Percentiles rank a stretch among this genome's conserved stretches.
phyloP scores from a whole-genome alignment of 768 basidiomycete genomes.

The Sporobolomyces roseus region DNA sequence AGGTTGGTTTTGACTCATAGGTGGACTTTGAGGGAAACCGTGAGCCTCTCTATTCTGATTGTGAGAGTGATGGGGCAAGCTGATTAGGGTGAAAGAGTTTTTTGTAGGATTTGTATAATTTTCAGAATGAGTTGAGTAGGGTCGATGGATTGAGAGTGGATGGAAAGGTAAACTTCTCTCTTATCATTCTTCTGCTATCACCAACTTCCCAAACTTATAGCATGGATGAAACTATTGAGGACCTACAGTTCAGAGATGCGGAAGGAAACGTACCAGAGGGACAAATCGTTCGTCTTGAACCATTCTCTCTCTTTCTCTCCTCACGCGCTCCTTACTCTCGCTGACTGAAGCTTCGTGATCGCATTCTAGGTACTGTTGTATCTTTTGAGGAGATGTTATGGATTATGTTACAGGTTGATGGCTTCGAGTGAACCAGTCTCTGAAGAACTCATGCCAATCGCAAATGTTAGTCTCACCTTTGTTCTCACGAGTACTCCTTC shows the following conservation, averaged over 20 bases:
- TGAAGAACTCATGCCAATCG: constrained; percentile 76
- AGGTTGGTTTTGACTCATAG: constrained; percentile 88
- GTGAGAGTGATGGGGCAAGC: neutral
- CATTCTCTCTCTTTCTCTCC: neutral
- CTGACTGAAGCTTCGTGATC: neutral
- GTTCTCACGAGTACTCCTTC: neutral
- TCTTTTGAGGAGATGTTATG: constrained; percentile 88
- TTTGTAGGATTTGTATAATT: constrained; percentile 87
- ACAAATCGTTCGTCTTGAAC: constrained; percentile 72
- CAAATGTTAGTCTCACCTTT: constrained; percentile 29
- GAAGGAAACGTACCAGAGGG: constrained; percentile 88
- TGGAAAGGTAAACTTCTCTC: constrained; percentile 58
- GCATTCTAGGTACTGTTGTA: constrained; percentile 75
- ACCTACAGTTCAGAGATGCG: constrained; percentile 73
- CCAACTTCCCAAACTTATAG: no score
- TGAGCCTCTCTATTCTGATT: constrained; percentile 19
- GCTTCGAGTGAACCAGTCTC: constrained; percentile 96
- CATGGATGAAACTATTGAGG: no score
- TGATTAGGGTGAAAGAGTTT: neutral
- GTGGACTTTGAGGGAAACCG: constrained; percentile 84
- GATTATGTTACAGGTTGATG: constrained; percentile 85
- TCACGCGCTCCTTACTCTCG: neutral
- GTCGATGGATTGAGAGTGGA: constrained; percentile 96
- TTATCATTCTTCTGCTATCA: neutral
- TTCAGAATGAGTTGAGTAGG: constrained; percentile 85